Conservation (phyloP, 2,329 filamentous ascomycete genomes). For the Phaeomoniella chlamydospora region DNA sequence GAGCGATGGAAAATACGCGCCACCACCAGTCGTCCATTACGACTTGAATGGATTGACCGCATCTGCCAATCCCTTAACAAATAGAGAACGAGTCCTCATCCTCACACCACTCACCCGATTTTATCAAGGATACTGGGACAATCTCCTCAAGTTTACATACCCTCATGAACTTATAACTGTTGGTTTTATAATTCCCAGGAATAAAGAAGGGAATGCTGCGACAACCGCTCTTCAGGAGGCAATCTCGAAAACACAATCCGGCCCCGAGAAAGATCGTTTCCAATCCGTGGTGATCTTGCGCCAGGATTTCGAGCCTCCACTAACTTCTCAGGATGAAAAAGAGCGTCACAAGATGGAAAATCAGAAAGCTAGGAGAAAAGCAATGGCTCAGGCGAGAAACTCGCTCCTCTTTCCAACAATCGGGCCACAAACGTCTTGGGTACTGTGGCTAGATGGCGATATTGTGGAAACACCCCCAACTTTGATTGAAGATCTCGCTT, state of each 20-base stretch:
- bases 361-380: constrained; percentile 71
- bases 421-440: constrained; percentile 83
- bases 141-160: constrained; percentile 68
- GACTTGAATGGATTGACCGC: constrained; percentile 91
- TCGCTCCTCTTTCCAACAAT: constrained; percentile 90
- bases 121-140: constrained; percentile 93
- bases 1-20: constrained; percentile 37
- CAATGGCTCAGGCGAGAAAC: constrained; percentile 89
- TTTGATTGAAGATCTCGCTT: constrained; percentile 82
- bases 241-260: constrained; percentile 73
- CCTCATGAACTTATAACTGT: constrained; percentile 90
- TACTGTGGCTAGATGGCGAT: constrained; percentile 89
- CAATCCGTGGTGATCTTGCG: constrained; percentile 86
- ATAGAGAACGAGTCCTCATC: constrained; percentile 76
- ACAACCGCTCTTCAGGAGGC: constrained; percentile 71
- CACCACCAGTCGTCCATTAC: constrained; percentile 83
- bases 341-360: constrained; percentile 86
- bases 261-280: constrained; percentile 69
- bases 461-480: constrained; percentile 74
- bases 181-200: constrained; percentile 92
- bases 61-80: constrained; percentile 57
- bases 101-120: constrained; percentile 87
- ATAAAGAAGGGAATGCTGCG: constrained; percentile 77
- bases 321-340: constrained; percentile 66
- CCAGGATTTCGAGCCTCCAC: constrained; percentile 80